These are phyloP conservation scores for Fusarium sp. DNA, from an alignment of 2,329 filamentous ascomycete species.

Conservation along the genomic window DNA sequence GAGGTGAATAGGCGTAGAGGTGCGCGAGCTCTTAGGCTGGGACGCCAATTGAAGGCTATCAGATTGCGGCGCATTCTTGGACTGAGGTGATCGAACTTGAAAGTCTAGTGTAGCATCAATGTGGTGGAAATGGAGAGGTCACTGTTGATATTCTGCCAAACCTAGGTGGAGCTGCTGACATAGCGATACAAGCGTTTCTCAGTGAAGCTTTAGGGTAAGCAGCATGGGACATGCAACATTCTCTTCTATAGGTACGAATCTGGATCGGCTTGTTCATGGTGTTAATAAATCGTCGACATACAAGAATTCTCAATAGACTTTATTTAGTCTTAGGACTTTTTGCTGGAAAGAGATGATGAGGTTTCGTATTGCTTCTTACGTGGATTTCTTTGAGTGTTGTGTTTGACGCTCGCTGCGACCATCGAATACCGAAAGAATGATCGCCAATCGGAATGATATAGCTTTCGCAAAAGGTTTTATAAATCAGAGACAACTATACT, in stretches of 20 bases:
- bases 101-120: not conserved
- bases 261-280: not conserved
- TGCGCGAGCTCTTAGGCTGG: slow-evolving; percentile 24
- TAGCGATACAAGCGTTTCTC: not conserved
- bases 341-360: too few species aligned
- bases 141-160: not conserved
- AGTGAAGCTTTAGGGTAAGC: slow-evolving; percentile 23
- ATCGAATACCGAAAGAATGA: too few species aligned
- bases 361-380: too few species aligned
- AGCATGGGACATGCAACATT: not conserved
- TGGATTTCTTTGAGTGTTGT: too few species aligned
- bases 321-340: too few species aligned
- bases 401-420: too few species aligned
- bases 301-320: too few species aligned
- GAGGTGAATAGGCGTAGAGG: slow-evolving; percentile 9
- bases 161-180: slow-evolving; percentile 32
- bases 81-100: not conserved
- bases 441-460: too few species aligned
- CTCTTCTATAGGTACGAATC: not conserved
- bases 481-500: too few species aligned
- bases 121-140: not conserved
- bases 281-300: too few species aligned
- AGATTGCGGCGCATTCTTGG: slow-evolving; percentile 44
- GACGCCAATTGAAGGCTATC: slow-evolving; percentile 38
- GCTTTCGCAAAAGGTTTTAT: too few species aligned